Evolutionary conservation across 2,329 filamentous ascomycete species (phyloP).

Genomic region (Diplodia corticola): DNA sequence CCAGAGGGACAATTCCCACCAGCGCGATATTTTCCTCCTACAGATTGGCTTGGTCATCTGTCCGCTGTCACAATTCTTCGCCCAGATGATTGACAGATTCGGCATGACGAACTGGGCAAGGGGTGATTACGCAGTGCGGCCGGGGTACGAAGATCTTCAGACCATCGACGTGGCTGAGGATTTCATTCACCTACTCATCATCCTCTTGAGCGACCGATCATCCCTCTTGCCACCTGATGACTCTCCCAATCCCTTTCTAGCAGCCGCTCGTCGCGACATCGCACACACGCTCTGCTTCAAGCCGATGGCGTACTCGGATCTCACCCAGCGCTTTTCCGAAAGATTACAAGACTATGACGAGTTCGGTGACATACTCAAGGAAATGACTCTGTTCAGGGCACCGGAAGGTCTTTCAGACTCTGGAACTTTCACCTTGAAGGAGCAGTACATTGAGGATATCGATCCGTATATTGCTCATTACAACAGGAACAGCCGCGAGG

Average conservation of each 20-base stretch:
- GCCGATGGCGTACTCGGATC: conserved; percentile 90
- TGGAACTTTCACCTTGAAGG: conserved; percentile 89
- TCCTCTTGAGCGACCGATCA: conserved; percentile 84
- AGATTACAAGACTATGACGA: conserved; percentile 86
- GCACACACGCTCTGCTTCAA: conserved; percentile 95
- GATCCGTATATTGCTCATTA: conserved; percentile 97
- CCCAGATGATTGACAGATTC: conserved; percentile 88
- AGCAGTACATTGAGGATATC: conserved; percentile 80
- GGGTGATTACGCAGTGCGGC: conserved; percentile 69
- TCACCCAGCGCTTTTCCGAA: conserved; percentile 82
- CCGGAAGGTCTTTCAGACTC: conserved; percentile 91
- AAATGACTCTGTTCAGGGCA: conserved; percentile 84
- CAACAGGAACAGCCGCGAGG: conserved; percentile 94
- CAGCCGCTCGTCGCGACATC: conserved; percentile 82
- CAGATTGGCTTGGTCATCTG: conserved; percentile 89
- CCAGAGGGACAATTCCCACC: conserved; percentile 88
- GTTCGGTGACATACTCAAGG: conserved; percentile 79
- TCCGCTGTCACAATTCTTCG: conserved; percentile 77
- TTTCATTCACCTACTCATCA: conserved; percentile 89
- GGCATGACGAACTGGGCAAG: conserved; percentile 85
- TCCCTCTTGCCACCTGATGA: conserved; percentile 70
- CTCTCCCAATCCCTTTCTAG: conserved; percentile 63
- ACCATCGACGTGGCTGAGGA: conserved; percentile 93
- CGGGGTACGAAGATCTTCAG: conserved; percentile 81
- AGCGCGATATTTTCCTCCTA: conserved; percentile 89